Evolutionary conservation across 805 yeast species (phyloP).

Genomic region (Spathaspora boniae): DNA sequence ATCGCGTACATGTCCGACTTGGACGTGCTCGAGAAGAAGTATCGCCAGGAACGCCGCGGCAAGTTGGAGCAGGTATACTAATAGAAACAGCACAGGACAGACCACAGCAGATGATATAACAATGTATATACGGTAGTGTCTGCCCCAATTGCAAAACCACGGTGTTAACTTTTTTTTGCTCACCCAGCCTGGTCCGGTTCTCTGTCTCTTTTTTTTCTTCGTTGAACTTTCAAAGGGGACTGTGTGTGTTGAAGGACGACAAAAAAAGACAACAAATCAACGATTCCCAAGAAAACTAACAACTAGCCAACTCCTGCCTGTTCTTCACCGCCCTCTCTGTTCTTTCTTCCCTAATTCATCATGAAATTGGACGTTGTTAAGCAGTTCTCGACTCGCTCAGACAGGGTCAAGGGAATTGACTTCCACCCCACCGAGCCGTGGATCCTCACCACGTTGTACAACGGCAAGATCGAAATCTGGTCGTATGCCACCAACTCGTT

Average conservation of each 20-base stretch:
- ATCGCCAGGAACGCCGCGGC: conserved; percentile 25
- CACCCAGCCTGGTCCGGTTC: too few relatives aligned
- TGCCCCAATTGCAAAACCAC: not conserved
- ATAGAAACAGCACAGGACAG: too few relatives aligned
- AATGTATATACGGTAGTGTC: not conserved
- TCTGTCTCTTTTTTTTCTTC: conserved; percentile 1
- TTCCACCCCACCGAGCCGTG: conserved; percentile 98
- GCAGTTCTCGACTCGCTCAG: conserved; percentile 86
- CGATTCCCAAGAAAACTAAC: not conserved
- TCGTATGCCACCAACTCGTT: conserved; percentile 81
- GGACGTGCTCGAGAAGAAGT: conserved; percentile 20
- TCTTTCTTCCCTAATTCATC: too few relatives aligned
- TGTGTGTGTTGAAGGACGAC: not conserved
- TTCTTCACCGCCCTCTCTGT: too few relatives aligned
- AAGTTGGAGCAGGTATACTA: conserved; percentile 27
- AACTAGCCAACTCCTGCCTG: not conserved
- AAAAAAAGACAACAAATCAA: not conserved
- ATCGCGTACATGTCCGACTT: conserved; percentile 17
- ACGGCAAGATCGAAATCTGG: conserved; percentile 91
- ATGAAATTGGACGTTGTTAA: conserved; percentile 55
- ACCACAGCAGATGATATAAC: not conserved
- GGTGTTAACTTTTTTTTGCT: conserved; percentile 6
- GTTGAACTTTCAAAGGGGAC: too few relatives aligned
- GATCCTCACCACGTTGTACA: conserved; percentile 87
- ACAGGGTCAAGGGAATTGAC: conserved; percentile 96